These are phyloP conservation scores for Verticillium alfalfae DNA, from an alignment of 2,329 filamentous ascomycete species.

Conservation along the genomic window DNA sequence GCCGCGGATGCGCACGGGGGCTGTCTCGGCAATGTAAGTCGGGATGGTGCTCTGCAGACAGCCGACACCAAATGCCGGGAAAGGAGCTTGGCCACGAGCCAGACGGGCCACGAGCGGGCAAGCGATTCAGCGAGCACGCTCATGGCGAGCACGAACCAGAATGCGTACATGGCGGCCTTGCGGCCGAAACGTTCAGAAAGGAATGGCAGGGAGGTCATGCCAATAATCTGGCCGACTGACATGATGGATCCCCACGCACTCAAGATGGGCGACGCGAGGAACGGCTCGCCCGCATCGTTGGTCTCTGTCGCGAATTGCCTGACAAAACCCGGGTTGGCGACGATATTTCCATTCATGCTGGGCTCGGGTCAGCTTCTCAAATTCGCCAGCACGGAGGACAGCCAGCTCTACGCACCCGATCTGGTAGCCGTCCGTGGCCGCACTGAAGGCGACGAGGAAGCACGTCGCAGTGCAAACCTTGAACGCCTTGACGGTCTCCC, in stretches of 20 bases:
- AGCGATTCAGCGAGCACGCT: slow-evolving; percentile 31
- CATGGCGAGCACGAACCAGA: slow-evolving; percentile 22
- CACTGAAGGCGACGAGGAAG: slow-evolving; percentile 18
- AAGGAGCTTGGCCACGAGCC: slow-evolving; percentile 28
- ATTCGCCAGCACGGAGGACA: no score
- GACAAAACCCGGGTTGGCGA: slow-evolving; percentile 31
- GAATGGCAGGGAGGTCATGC: slow-evolving; percentile 22
- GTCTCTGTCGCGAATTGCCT: slow-evolving; percentile 22
- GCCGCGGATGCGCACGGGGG: slow-evolving; percentile 32
- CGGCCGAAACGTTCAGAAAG: slow-evolving; percentile 20
- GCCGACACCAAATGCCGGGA: slow-evolving; percentile 33
- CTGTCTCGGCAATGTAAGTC: slow-evolving; percentile 33
- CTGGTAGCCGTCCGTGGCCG: slow-evolving; percentile 20
- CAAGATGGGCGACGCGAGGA: slow-evolving; percentile 26
- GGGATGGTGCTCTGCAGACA: slow-evolving; percentile 34
- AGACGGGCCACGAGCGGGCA: slow-evolving; percentile 29
- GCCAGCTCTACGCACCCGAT: slow-evolving; percentile 14
- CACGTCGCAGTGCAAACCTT: slow-evolving; percentile 17
- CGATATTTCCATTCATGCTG: slow-evolving; percentile 27
- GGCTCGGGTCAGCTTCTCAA: neutral
- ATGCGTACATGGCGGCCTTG: slow-evolving; percentile 22
- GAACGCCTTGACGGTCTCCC: slow-evolving; percentile 19
- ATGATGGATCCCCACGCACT: slow-evolving; percentile 31
- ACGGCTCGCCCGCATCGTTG: slow-evolving; percentile 16
- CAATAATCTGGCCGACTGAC: slow-evolving; percentile 31